Evolutionary conservation across 176 grass and related monocot species (phyloP).

Genomic region (sorghum (Sorghum bicolor)): DNA sequence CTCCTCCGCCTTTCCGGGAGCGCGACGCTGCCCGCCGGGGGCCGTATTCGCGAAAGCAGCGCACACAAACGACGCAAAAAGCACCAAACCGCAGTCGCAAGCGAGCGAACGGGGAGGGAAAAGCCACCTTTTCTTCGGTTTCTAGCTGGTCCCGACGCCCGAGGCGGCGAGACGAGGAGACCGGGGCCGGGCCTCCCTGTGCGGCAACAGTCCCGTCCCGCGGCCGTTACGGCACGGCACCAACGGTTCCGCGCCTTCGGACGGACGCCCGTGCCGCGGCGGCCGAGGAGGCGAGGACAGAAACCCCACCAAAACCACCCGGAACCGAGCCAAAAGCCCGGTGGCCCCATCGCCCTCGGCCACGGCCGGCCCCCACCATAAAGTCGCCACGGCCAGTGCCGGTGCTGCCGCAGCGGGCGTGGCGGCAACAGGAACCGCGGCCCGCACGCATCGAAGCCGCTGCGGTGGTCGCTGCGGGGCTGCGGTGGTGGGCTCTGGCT

Average conservation of each 20-base stretch:
- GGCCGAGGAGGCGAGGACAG: neutral
- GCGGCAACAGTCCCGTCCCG: neutral
- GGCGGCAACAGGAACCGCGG: conserved; percentile 2
- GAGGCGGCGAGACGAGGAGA: neutral
- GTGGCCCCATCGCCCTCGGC: neutral
- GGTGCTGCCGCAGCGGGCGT: neutral
- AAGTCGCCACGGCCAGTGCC: neutral
- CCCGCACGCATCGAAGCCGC: neutral
- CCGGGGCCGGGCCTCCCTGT: neutral
- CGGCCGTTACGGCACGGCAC: neutral
- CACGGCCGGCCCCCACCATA: neutral
- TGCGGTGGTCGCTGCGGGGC: neutral
- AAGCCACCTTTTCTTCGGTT: neutral
- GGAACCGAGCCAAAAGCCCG: neutral
- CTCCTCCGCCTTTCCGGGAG: neutral
- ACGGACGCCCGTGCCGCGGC: neutral
- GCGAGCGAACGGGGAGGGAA: neutral
- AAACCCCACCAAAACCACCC: neutral
- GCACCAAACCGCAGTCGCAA: neutral
- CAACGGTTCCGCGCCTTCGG: neutral
- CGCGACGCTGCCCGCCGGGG: neutral
- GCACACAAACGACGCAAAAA: neutral
- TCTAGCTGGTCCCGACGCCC: neutral
- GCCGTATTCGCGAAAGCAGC: neutral
- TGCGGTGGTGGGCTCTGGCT: neutral